Percentiles rank a stretch among this genome's conserved stretches.
Conservation (phyloP, 2,329 filamentous ascomycete species). For the Neobulgaria alba region DNA sequence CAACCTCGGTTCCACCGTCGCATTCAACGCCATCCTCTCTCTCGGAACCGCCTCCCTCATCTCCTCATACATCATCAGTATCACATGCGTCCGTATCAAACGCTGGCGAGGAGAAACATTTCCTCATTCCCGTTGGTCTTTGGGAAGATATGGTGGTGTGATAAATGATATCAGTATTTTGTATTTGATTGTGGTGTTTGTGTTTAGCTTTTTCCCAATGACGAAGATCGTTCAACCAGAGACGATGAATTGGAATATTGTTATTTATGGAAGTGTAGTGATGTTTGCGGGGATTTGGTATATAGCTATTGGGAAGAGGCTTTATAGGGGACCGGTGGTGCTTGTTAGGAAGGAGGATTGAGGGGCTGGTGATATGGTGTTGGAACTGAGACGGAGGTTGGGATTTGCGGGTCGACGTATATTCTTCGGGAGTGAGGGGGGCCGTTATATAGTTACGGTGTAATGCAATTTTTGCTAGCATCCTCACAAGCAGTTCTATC, state of each 20-base stretch:
- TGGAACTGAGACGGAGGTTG: too few relatives aligned
- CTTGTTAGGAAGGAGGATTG: constrained; percentile 1
- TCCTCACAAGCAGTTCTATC: too few relatives aligned
- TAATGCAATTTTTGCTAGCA: too few relatives aligned
- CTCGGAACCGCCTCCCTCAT: not conserved
- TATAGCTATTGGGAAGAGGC: constrained; percentile 24
- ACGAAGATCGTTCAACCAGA: constrained; percentile 28
- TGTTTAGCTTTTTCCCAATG: constrained; percentile 41
- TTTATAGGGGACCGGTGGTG: constrained; percentile 22
- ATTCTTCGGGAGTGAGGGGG: too few relatives aligned
- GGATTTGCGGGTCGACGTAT: too few relatives aligned
- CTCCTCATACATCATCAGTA: constrained; percentile 16
- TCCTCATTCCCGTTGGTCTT: not conserved
- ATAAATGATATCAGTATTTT: constrained; percentile 33
- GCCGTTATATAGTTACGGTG: too few relatives aligned
- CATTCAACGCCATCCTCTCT: not conserved
- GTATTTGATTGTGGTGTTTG: constrained; percentile 36
- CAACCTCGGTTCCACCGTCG: constrained; percentile 18
- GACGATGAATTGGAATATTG: constrained; percentile 37
- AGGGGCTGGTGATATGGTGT: not conserved
- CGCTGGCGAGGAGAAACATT: not conserved
- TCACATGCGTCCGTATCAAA: not conserved
- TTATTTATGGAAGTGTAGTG: constrained; percentile 12
- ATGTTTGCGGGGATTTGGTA: constrained; percentile 21
- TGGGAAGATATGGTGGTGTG: not conserved